Evolutionary conservation across 2,329 filamentous ascomycete species (phyloP), one percentile per base, ranked within the genome.

Genomic region (Hypoxylon sp.): DNA sequence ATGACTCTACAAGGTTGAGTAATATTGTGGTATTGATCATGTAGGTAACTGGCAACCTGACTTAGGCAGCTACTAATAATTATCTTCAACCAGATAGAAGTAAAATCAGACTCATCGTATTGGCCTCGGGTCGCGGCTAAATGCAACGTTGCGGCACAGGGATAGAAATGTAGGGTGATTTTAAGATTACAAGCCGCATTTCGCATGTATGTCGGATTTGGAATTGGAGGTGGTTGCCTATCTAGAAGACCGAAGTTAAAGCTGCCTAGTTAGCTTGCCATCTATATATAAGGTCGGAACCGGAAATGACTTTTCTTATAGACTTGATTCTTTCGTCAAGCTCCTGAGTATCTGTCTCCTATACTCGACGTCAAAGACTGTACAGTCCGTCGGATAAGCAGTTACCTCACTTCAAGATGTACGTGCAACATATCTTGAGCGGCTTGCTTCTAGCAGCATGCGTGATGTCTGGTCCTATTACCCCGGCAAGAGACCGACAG

Each of bases 381-480:
- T 4, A 10, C 6, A 6, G 5, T 22, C 17, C 2, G 22, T 44
- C 40, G 13, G 20, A 11, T 5, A 35, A 33, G 22, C 46, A 7
- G 46, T 22, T 20, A 13, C 10, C 11, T 33, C 14, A 44, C n/a
- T 27, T 37, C 44, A 66, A 58, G 27, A 56, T 64, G 53, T 55
- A 64, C n/a, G 33, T 27, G 27, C 46, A 53, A 48, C 56, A 33
- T 6, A 14, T 70, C 25, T 35, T 61, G 27, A 59, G 53, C 31
- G 59, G 49, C 46, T 55, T 68, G 51, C 42, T 57, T 2, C 46
- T 68, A 13, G 61, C 66, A 31, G 54, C 46, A 35, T 54, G 37
- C 40, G 66, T 33, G 17, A 35, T 49, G 17, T 57, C 56, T 1
- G 37, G 56, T 11, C 66, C 66, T 2, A 22, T 65, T 25, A 51